These are phyloP conservation scores for Colletotrichum coccodes DNA, from an alignment of 2,329 filamentous ascomycete species.

Conservation along the genomic window DNA sequence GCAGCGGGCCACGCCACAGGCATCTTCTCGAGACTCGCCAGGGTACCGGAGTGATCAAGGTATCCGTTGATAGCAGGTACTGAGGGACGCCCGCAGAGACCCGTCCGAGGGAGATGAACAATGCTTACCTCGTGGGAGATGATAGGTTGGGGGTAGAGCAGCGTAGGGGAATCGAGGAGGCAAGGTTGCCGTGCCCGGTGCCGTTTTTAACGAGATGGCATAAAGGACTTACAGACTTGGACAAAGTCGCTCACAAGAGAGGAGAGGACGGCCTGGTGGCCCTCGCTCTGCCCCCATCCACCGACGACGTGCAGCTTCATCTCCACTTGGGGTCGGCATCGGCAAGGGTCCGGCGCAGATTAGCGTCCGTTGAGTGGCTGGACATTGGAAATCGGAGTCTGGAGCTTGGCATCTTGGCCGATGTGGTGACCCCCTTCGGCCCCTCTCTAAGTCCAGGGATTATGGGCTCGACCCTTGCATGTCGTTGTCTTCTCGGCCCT, in stretches of 20 bases:
- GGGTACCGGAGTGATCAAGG: background rate
- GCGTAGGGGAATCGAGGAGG: background rate
- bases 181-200: background rate
- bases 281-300: background rate
- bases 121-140: conserved; percentile 9
- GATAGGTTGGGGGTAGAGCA: background rate
- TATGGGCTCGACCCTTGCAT: conserved; percentile 9
- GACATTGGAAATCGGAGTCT: conserved; percentile 16
- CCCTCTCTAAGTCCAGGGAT: background rate
- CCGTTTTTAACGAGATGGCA: background rate
- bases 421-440: conserved; percentile 12
- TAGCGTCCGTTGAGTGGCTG: conserved; percentile 21
- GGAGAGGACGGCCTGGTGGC: background rate
- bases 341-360: conserved; percentile 17
- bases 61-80: conserved; percentile 1
- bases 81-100: background rate
- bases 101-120: conserved; percentile 21
- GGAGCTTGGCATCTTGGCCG: conserved; percentile 18
- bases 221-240: background rate
- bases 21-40: conserved; percentile 2
- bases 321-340: conserved; percentile 20
- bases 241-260: background rate
- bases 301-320: conserved; percentile 11
- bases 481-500: conserved; percentile 10
- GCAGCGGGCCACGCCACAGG: background rate